Evolutionary conservation across 1,139 yeast genomes (phyloP).

Genomic region (Maudiozyma humilis): DNA sequence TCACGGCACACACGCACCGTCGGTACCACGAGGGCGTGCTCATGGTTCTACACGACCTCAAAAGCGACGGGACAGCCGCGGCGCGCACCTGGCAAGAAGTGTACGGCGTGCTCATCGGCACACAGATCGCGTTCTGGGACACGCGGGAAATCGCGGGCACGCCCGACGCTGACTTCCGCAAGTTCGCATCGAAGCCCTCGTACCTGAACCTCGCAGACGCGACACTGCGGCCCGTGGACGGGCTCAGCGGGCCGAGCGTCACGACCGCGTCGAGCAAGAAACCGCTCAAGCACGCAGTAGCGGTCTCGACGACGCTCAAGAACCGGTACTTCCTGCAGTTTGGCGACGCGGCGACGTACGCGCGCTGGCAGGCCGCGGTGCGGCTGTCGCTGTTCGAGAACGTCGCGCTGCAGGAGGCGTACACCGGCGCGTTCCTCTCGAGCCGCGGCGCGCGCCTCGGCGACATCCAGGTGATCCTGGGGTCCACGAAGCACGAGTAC

Average conservation of each 20-base stretch:
- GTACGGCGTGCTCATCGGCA: conserved; percentile 83
- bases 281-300: conserved; percentile 65
- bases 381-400: conserved; percentile 74
- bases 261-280: conserved; percentile 36
- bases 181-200: conserved; percentile 62
- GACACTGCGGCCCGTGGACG: conserved; percentile 64
- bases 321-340: conserved; percentile 79
- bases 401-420: conserved; percentile 80
- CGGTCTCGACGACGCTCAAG: conserved; percentile 83
- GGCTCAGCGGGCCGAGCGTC: conserved; percentile 62
- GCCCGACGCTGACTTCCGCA: conserved; percentile 43
- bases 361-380: conserved; percentile 72
- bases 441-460: conserved; percentile 81
- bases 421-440: conserved; percentile 85
- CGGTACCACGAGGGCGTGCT: conserved; percentile 68
- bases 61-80: conserved; percentile 75
- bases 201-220: conserved; percentile 90
- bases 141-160: conserved; percentile 61
- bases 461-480: conserved; percentile 75
- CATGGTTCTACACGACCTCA: conserved; percentile 62
- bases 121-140: conserved; percentile 89
- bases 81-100: conserved; percentile 88
- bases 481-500: conserved; percentile 77
- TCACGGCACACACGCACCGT: conserved; percentile 66
- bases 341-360: conserved; percentile 47